These are phyloP conservation scores for Cordyceps fumosorosea DNA, from an alignment of 2,329 filamentous ascomycete genomes.

Conservation along the genomic window DNA sequence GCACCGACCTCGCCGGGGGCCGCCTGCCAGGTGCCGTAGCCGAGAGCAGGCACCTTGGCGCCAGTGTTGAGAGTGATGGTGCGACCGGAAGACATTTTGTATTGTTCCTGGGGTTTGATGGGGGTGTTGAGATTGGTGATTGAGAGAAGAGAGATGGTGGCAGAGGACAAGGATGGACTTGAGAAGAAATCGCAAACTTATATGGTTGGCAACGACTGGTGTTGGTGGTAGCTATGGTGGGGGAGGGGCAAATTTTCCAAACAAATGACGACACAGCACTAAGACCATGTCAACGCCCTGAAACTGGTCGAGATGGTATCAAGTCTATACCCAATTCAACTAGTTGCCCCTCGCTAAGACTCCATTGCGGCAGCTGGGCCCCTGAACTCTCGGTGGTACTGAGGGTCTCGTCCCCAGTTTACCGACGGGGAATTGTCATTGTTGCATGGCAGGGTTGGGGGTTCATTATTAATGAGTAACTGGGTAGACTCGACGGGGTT, in stretches of 20 bases:
- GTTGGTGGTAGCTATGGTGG: slow-evolving; percentile 1
- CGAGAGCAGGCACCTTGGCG: slow-evolving; percentile 52
- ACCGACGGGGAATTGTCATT: background rate
- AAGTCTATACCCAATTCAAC: background rate
- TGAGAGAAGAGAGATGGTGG: background rate
- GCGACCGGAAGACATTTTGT: slow-evolving; percentile 47
- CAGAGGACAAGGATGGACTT: too few relatives aligned
- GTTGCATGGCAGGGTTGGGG: background rate
- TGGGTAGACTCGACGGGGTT: background rate
- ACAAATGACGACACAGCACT: slow-evolving; percentile 7
- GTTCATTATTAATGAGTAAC: too few relatives aligned
- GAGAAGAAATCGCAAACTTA: background rate
- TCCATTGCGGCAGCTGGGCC: background rate
- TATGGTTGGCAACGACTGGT: background rate
- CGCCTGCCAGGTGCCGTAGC: slow-evolving; percentile 60
- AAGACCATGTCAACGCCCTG: background rate
- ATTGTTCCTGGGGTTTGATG: background rate
- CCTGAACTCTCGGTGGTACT: background rate
- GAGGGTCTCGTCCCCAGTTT: slow-evolving; percentile 1
- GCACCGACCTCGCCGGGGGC: slow-evolving; percentile 56
- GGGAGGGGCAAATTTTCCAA: slow-evolving; percentile 11
- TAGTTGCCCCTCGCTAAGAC: background rate
- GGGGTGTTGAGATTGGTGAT: background rate
- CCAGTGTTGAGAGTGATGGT: slow-evolving; percentile 52
- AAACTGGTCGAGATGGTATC: background rate